phyloP scores from a whole-genome alignment of 306 rosid species.

The Datisca glomerata region DNA sequence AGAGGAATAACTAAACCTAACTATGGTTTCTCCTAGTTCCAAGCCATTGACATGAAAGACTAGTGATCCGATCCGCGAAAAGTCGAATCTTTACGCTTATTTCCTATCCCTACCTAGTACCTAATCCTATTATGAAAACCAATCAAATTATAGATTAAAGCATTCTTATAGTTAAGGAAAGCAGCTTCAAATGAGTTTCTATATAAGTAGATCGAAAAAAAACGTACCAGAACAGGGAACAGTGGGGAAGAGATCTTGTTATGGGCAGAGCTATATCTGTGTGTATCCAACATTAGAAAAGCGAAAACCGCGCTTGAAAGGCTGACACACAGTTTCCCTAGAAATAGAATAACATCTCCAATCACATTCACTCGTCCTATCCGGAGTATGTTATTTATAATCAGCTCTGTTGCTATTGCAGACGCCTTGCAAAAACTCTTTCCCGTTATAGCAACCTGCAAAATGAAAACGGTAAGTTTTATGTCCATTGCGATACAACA shows the following conservation, averaged over 20 bases:
- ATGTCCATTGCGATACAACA: not conserved
- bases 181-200: no score
- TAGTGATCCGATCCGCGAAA: no score
- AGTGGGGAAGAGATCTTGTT: slow-evolving; percentile 93
- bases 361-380: slow-evolving; percentile 90
- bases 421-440: slow-evolving; percentile 81
- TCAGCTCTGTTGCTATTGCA: slow-evolving; percentile 70
- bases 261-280: slow-evolving; percentile 60
- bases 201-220: slow-evolving; percentile 2
- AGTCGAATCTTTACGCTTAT: no score
- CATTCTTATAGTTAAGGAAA: no score
- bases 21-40: no score
- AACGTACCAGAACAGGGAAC: slow-evolving; percentile 87
- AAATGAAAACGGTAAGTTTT: not conserved
- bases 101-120: no score
- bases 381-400: slow-evolving; percentile 75
- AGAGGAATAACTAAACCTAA: no score
- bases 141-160: not conserved
- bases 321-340: slow-evolving; percentile 88
- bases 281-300: slow-evolving; percentile 88
- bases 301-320: slow-evolving; percentile 85
- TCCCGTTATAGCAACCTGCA: slow-evolving; percentile 84
- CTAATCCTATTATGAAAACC: no score
- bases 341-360: slow-evolving; percentile 89
- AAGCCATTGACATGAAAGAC: no score